These are phyloP conservation scores for Nicotiana tomentosiformis DNA, from an alignment of 257 asterid genomes.

Conservation along the genomic window DNA sequence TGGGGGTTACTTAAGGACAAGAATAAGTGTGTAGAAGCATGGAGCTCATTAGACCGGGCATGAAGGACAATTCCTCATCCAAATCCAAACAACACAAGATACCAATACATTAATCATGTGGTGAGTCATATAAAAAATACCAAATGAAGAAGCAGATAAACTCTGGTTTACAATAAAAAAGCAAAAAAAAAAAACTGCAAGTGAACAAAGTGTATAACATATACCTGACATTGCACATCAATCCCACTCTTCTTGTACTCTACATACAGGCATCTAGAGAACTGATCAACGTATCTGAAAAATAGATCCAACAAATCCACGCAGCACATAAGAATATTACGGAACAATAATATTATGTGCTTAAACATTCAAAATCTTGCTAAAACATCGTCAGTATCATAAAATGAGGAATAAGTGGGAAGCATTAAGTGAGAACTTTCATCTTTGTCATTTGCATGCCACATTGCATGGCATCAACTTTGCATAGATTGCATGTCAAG, in stretches of 20 bases:
- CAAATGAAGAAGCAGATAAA: not conserved
- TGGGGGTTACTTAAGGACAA: not conserved
- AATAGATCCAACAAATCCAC: not conserved
- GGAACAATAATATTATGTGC: not conserved
- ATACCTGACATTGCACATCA: constrained; percentile 98
- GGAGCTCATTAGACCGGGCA: too few relatives aligned
- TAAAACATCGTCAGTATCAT: not conserved
- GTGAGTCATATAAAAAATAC: not conserved
- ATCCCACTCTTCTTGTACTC: constrained; percentile 95
- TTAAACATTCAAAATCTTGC: not conserved
- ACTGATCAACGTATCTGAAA: constrained; percentile 81
- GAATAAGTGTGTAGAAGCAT: too few relatives aligned
- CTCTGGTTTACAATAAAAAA: not conserved
- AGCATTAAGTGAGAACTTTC: too few relatives aligned
- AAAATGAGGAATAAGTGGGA: not conserved
- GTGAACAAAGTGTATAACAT: not conserved
- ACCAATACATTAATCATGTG: too few relatives aligned
- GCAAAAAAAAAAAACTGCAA: not conserved
- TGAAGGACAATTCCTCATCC: too few relatives aligned
- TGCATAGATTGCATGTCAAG: not conserved
- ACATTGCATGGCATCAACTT: not conserved
- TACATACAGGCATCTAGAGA: constrained; percentile 90
- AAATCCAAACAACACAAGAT: too few relatives aligned
- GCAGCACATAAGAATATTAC: not conserved
- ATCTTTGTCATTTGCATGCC: not conserved